Conservation (phyloP, 805 yeast species). For the Gaillardinia entomophila region DNA sequence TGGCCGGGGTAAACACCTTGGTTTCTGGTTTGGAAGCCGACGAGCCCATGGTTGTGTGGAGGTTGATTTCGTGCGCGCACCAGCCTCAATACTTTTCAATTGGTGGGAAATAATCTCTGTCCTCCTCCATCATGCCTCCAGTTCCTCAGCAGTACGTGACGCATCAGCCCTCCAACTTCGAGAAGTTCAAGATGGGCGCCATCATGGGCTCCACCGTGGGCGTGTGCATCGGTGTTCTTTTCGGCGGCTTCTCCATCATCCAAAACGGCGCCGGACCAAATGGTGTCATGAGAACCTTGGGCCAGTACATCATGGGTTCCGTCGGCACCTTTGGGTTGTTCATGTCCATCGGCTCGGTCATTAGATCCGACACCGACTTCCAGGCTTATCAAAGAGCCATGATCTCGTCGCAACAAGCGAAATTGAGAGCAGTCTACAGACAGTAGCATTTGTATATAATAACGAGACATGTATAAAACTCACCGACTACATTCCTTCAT, state of each 20-base stretch:
- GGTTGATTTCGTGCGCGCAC: not conserved
- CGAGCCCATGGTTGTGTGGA: conserved; percentile 44
- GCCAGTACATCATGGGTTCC: conserved; percentile 93
- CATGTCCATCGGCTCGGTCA: conserved; percentile 93
- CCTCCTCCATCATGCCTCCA: conserved; percentile 47
- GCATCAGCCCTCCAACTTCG: conserved; percentile 78
- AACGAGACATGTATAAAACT: no score
- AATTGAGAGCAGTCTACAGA: not conserved
- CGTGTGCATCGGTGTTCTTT: conserved; percentile 88
- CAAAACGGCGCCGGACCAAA: conserved; percentile 98
- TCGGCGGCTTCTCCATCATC: conserved; percentile 84
- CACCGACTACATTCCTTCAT: no score
- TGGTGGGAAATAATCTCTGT: not conserved
- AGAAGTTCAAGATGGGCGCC: conserved; percentile 97
- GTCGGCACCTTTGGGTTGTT: conserved; percentile 95
- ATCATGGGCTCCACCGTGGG: conserved; percentile 94
- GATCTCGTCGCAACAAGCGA: conserved; percentile 1
- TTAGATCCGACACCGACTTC: conserved; percentile 60
- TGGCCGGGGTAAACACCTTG: conserved; percentile 58
- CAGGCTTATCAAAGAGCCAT: conserved; percentile 14
- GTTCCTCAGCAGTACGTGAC: conserved; percentile 57
- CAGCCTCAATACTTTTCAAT: not conserved
- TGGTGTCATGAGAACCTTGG: conserved; percentile 93
- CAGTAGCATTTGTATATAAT: no score
- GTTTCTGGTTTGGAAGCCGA: conserved; percentile 58